Conservation (phyloP, 1,139 yeast genomes). For the Taphrina communis region DNA sequence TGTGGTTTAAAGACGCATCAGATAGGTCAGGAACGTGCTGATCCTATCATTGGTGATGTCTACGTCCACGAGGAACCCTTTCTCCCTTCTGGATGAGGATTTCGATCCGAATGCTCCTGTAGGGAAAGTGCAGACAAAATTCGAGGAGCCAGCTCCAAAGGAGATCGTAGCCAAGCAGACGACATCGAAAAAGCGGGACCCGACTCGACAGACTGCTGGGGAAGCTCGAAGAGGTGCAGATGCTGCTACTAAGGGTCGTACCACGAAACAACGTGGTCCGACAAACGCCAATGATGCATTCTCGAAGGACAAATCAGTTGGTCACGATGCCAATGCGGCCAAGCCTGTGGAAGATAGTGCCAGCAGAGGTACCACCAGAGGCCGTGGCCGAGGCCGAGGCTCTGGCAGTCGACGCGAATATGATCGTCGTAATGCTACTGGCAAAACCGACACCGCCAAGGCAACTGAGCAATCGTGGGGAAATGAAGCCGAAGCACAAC, state of each 20-base stretch:
- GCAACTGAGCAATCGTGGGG: slow-evolving; percentile 87
- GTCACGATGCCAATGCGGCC: slow-evolving; percentile 49
- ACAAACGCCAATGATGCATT: slow-evolving; percentile 55
- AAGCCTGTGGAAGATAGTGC: slow-evolving; percentile 50
- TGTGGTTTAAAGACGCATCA: too few species aligned
- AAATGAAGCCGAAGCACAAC: slow-evolving; percentile 45
- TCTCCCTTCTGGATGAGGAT: slow-evolving; percentile 32
- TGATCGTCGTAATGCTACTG: slow-evolving; percentile 48
- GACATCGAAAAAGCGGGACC: slow-evolving; percentile 86
- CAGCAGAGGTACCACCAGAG: slow-evolving; percentile 62
- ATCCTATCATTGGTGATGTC: slow-evolving; percentile 16
- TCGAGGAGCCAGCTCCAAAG: slow-evolving; percentile 57
- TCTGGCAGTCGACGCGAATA: slow-evolving; percentile 55
- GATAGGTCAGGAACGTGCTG: not conserved
- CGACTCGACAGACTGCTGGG: slow-evolving; percentile 57
- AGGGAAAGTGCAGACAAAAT: slow-evolving; percentile 7
- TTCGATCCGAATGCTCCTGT: slow-evolving; percentile 21
- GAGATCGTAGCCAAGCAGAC: slow-evolving; percentile 83
- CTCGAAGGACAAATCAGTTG: slow-evolving; percentile 40
- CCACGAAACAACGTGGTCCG: slow-evolving; percentile 62
- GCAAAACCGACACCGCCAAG: slow-evolving; percentile 73
- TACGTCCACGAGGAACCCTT: slow-evolving; percentile 36
- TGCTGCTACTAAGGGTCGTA: slow-evolving; percentile 55
- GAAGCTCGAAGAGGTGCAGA: slow-evolving; percentile 39
- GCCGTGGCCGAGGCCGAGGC: slow-evolving; percentile 42